phyloP scores from a whole-genome alignment of 768 basidiomycete species.

The Serpula lacrymans region DNA sequence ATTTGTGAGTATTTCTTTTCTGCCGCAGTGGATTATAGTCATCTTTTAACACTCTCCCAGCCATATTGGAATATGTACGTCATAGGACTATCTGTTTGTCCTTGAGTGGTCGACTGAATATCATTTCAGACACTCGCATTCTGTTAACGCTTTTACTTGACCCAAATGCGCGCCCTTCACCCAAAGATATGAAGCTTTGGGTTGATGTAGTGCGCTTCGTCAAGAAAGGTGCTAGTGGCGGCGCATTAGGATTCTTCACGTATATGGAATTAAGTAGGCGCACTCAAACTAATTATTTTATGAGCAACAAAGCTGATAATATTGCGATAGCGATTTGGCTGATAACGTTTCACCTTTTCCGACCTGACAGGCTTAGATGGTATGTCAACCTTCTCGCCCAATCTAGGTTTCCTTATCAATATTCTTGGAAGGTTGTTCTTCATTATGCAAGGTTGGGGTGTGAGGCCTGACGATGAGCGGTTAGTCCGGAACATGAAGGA shows the following conservation, averaged over 20 bases:
- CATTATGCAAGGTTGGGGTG: constrained; percentile 49
- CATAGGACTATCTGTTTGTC: constrained; percentile 9
- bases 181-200: constrained; percentile 55
- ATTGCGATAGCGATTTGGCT: constrained; percentile 36
- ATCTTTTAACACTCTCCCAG: constrained; percentile 17
- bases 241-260: constrained; percentile 53
- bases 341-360: constrained; percentile 42
- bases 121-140: constrained; percentile 42
- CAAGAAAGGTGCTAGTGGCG: constrained; percentile 45
- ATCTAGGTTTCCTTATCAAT: background rate
- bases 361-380: constrained; percentile 43
- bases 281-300: background rate
- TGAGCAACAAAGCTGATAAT: background rate
- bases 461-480: constrained; percentile 12
- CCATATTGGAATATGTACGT: constrained; percentile 57
- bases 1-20: constrained; percentile 33
- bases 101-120: background rate
- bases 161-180: constrained; percentile 37
- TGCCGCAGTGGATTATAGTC: background rate
- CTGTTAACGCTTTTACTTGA: constrained; percentile 48
- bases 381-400: constrained; percentile 13
- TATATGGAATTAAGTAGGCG: constrained; percentile 52
- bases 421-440: constrained; percentile 36
- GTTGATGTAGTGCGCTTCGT: constrained; percentile 50
- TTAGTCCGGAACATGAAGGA: background rate